These are phyloP conservation scores for Pythium coloratum DNA, from an alignment of 352 stramenopile species.

Conservation along the genomic window DNA sequence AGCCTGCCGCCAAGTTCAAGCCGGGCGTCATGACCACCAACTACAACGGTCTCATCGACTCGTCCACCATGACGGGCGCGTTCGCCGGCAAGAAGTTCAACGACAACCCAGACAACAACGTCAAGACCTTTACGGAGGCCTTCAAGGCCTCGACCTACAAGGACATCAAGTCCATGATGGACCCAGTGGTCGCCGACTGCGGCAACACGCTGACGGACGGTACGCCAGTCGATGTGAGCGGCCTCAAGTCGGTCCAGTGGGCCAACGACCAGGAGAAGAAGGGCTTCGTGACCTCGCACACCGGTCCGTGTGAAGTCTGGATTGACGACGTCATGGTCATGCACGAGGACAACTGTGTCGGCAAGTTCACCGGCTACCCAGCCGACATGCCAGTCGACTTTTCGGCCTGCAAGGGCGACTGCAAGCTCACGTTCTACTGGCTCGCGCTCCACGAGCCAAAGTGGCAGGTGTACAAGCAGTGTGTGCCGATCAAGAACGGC, in stretches of 20 bases:
- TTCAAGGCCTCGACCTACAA: constrained; percentile 45
- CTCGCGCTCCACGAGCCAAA: constrained; percentile 34
- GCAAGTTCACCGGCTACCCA: constrained; percentile 36
- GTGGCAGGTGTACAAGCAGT: constrained; percentile 42
- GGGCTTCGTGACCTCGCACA: constrained; percentile 54
- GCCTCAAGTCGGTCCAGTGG: constrained; percentile 41
- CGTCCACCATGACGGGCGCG: constrained; percentile 29
- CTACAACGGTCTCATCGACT: constrained; percentile 44
- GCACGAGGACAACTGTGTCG: constrained; percentile 49
- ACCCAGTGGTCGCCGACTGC: constrained; percentile 32
- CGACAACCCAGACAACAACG: constrained; percentile 46
- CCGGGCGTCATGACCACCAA: constrained; percentile 31
- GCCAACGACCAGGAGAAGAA: constrained; percentile 49
- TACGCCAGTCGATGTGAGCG: constrained; percentile 41
- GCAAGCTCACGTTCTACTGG: constrained; percentile 36
- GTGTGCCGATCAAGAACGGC: constrained; percentile 27
- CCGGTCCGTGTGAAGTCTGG: constrained; percentile 59
- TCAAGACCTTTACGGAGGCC: constrained; percentile 38
- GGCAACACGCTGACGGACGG: constrained; percentile 36
- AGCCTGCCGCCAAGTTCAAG: constrained; percentile 42
- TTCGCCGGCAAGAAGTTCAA: constrained; percentile 63
- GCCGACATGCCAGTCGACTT: constrained; percentile 38
- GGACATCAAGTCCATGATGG: constrained; percentile 43
- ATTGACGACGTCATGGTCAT: constrained; percentile 48
- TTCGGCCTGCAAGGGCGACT: constrained; percentile 28